These are phyloP conservation scores for Sanghuangporus sanghuang DNA, from an alignment of 1,284 basidiomycete species.

Conservation along the genomic window DNA sequence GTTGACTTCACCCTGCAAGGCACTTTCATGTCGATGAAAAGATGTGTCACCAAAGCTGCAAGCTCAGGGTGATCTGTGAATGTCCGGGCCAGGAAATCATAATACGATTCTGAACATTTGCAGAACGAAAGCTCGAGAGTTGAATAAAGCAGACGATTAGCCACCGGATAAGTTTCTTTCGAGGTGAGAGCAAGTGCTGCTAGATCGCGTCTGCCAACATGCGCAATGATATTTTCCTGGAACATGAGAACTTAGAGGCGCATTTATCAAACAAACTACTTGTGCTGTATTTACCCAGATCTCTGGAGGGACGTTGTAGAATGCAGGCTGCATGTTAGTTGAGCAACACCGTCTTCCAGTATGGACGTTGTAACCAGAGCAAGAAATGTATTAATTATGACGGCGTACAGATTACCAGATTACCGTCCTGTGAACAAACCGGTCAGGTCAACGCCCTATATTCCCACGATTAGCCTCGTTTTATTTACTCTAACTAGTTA, in stretches of 20 bases:
- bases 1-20: slow-evolving; percentile 8
- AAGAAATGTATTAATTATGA: no score
- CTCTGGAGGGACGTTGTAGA: slow-evolving; percentile 12
- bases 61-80: slow-evolving; percentile 5
- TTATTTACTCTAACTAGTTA: not conserved
- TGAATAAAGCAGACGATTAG: slow-evolving; percentile 9
- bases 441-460: no score
- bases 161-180: slow-evolving; percentile 1
- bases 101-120: slow-evolving; percentile 17
- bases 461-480: no score
- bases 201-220: slow-evolving; percentile 9
- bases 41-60: slow-evolving; percentile 1
- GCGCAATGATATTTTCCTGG: not conserved
- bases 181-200: slow-evolving; percentile 8
- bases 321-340: not conserved
- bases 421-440: no score
- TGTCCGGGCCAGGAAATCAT: slow-evolving; percentile 10
- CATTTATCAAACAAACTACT: not conserved
- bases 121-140: slow-evolving; percentile 14
- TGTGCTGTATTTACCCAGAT: slow-evolving; percentile 10
- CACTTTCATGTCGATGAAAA: slow-evolving; percentile 14
- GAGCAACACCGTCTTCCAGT: not conserved
- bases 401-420: no score
- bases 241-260: not conserved
- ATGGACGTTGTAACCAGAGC: no score